Conservation (phyloP, 2,329 filamentous ascomycete species). For the Trichoderma atrobrunneum region DNA sequence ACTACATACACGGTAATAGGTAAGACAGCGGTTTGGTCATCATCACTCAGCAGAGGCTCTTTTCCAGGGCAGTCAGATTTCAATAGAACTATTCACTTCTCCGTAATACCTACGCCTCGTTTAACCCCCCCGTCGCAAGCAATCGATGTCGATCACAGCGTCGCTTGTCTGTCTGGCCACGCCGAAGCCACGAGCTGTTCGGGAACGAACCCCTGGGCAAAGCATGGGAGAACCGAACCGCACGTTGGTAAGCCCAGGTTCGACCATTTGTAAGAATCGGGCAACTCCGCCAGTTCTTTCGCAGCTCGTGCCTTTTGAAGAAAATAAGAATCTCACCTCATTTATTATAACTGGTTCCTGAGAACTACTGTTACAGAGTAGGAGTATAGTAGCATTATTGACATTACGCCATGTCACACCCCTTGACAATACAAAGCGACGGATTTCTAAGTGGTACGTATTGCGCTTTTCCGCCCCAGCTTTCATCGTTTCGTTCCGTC, state of each 20-base stretch:
- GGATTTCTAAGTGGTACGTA: background rate
- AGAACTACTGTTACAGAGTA: background rate
- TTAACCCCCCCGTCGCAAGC: background rate
- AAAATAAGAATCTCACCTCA: background rate
- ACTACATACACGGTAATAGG: background rate
- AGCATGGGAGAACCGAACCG: background rate
- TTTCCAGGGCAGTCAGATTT: background rate
- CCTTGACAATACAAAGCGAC: background rate
- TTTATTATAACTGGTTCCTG: background rate
- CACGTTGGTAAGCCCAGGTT: background rate
- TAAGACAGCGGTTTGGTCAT: background rate
- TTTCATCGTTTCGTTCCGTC: background rate
- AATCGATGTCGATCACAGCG: conserved; percentile 3
- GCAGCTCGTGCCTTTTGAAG: background rate
- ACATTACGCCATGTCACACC: background rate
- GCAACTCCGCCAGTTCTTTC: background rate
- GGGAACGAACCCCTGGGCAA: background rate
- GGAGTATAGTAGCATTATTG: background rate
- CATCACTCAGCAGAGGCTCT: background rate
- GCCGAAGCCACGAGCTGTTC: background rate
- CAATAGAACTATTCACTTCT: background rate
- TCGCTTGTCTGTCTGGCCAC: background rate
- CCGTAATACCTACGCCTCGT: background rate
- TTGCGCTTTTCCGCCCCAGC: background rate
- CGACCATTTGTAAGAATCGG: background rate